These are phyloP conservation scores for Globisporangium perplexum DNA, from an alignment of 352 stramenopile genomes.

Conservation along the genomic window DNA sequence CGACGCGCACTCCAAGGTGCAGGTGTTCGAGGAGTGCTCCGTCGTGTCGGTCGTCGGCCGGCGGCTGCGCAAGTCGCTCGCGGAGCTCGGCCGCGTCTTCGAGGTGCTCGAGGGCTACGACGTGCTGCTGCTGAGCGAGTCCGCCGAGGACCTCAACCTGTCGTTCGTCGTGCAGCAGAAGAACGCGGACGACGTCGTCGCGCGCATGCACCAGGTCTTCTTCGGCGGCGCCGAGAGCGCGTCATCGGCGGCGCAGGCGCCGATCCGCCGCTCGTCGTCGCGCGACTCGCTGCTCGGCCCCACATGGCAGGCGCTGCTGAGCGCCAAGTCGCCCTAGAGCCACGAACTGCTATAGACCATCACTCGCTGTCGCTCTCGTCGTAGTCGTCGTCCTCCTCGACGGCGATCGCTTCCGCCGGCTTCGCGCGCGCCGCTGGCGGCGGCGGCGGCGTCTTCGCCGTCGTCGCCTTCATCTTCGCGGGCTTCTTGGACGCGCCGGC, in stretches of 20 bases:
- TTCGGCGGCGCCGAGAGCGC: slow-evolving; percentile 44
- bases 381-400: slow-evolving; percentile 71
- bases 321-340: slow-evolving; percentile 18
- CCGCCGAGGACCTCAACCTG: slow-evolving; percentile 86
- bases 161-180: slow-evolving; percentile 86
- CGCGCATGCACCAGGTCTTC: slow-evolving; percentile 76
- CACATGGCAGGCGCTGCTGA: slow-evolving; percentile 62
- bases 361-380: slow-evolving; percentile 69
- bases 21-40: slow-evolving; percentile 74
- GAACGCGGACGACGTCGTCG: slow-evolving; percentile 70
- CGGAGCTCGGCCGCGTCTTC: slow-evolving; percentile 81
- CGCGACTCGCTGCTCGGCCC: slow-evolving; percentile 62
- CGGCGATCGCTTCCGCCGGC: slow-evolving; percentile 13
- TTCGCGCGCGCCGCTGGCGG: background rate
- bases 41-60: slow-evolving; percentile 86
- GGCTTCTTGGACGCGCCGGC: background rate
- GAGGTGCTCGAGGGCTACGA: slow-evolving; percentile 81
- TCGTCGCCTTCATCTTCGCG: slow-evolving; percentile 1
- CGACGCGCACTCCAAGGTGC: slow-evolving; percentile 65
- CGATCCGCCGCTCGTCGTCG: slow-evolving; percentile 62
- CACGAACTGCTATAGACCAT: background rate
- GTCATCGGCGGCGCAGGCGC: too few species aligned
- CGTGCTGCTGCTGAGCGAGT: slow-evolving; percentile 80
- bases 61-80: slow-evolving; percentile 71
- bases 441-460: slow-evolving; percentile 8